Evolutionary conservation across 176 grass and related monocot genomes (phyloP), one percentile per base, ranked within the genome.

Genomic region (Rhynchospora breviuscula): DNA sequence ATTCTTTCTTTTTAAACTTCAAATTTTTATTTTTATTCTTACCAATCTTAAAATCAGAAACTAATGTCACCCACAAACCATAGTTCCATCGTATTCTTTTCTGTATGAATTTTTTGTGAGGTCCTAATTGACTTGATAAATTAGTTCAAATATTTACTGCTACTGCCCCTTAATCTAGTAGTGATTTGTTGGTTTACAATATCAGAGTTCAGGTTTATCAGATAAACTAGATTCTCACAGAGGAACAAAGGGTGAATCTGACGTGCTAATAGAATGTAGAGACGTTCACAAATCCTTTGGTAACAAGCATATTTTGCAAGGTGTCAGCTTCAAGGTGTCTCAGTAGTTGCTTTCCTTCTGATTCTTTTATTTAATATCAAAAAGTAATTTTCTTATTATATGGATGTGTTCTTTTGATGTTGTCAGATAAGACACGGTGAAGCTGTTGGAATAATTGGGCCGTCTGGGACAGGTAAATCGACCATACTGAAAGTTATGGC

Each of bases 401-500:
- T 12, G 29, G 49, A 15, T 53, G 22, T 75, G 47, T 52, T 53
- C 8, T 86, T 89, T 7, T 84, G 9, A 13, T 57, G 23, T 15
- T 57, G 10, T 70, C 87, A 99, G 96, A 95, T 99, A 91, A 99
- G 93, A 81, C 88, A 99, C 22, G 89, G 91, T 59, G 96, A 95
- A 93, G 93, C 96, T 87, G 91, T 99, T 87, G 93, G 96, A 71
- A 93, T 95, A 88, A 99, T 95, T 21, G 96, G 96, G n/a, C 93
- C 91, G 72, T 99, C 91, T 71, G 96, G 96, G 47, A 99, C 93
- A 23, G 96, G 93, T 74, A 99, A 99, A 85, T 99, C 93, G 62
- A 99, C 96, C 78, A 88, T 99, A 86, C 85, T 99, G 81, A 99
- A 93, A 86, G 86, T 99, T 85, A 95, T 95, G 88, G 96, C 96